Conservation (phyloP, 306 rosid species). For the Rosa persica region DNA sequence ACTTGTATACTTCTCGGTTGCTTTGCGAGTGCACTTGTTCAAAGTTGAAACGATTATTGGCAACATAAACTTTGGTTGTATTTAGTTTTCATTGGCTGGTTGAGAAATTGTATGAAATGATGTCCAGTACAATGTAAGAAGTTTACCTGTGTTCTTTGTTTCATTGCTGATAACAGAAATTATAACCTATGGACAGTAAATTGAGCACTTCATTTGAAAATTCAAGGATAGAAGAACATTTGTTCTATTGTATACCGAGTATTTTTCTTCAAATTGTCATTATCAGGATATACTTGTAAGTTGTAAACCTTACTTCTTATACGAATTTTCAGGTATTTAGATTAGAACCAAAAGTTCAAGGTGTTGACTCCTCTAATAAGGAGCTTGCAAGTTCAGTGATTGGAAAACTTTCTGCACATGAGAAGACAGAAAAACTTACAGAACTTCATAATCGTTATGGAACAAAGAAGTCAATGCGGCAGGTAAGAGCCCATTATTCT, state of each 20-base stretch:
- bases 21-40: no score
- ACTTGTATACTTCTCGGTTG: not conserved
- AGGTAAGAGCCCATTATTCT: conserved; percentile 34
- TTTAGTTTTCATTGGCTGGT: no score
- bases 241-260: not conserved
- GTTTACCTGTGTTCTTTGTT: not conserved
- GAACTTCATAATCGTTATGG: conserved; percentile 46
- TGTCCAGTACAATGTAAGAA: not conserved
- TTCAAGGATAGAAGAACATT: not conserved
- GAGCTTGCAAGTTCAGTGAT: conserved; percentile 35
- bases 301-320: not conserved
- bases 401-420: conserved; percentile 40
- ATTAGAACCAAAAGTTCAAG: conserved; percentile 72
- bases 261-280: not conserved
- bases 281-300: not conserved
- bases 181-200: not conserved
- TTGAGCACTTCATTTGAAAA: not conserved
- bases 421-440: conserved; percentile 26
- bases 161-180: no score
- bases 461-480: conserved; percentile 50
- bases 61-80: no score
- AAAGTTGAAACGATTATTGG: no score
- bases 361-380: conserved; percentile 28
- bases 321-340: conserved; percentile 62
- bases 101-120: not conserved